These are phyloP conservation scores for Cyanidium caldarium DNA, from an alignment of 23 red algal genomes.

Conservation along the genomic window DNA sequence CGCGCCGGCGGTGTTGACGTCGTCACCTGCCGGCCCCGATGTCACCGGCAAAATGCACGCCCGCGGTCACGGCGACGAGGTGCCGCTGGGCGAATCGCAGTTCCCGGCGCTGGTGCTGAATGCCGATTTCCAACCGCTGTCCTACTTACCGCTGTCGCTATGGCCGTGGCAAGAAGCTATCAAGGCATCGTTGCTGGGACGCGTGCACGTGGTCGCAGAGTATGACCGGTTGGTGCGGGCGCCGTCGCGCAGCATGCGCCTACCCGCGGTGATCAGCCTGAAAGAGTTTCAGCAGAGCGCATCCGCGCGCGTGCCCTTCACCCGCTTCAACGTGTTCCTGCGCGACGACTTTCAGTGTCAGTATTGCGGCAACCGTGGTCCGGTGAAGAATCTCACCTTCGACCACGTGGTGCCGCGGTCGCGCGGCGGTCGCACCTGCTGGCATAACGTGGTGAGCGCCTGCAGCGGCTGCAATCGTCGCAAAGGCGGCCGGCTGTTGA, in stretches of 20 bases:
- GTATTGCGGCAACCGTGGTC: constrained; percentile 56
- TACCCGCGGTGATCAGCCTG: constrained; percentile 68
- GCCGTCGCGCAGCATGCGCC: constrained; percentile 28
- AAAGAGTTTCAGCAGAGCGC: constrained; percentile 44
- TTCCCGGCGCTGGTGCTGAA: constrained; percentile 83
- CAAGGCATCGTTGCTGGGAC: constrained; percentile 64
- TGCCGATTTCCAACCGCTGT: constrained; percentile 70
- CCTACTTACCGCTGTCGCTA: constrained; percentile 60
- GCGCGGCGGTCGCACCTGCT: constrained; percentile 56
- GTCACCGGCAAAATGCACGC: too few species aligned
- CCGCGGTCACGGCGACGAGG: too few species aligned
- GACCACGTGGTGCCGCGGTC: constrained; percentile 83
- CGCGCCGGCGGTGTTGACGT: too few species aligned
- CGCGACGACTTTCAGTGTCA: constrained; percentile 91
- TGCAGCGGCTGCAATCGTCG: constrained; percentile 69
- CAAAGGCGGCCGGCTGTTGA: constrained; percentile 49
- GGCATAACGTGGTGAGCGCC: constrained; percentile 79
- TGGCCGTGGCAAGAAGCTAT: constrained; percentile 94
- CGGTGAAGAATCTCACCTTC: constrained; percentile 50
- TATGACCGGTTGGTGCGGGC: constrained; percentile 58
- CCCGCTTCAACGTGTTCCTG: constrained; percentile 81
- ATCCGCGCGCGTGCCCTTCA: constrained; percentile 29
- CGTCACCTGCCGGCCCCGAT: too few species aligned
- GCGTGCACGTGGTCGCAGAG: constrained; percentile 58
- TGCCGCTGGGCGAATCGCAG: not conserved